Conservation (phyloP, 257 asterid genomes). For the Jaltomata sinuosa region DNA sequence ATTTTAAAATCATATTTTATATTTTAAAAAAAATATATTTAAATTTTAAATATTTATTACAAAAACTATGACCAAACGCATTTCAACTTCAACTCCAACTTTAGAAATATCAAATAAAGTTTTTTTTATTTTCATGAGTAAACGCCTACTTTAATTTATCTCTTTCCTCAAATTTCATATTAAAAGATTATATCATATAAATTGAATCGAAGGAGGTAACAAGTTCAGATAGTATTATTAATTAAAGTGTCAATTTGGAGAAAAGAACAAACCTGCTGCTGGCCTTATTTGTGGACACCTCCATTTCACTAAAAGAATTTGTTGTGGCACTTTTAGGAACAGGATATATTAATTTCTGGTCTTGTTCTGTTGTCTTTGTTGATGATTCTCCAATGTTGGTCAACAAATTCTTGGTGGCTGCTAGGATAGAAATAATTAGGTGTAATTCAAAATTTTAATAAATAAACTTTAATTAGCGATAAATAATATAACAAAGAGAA, state of each 20-base stretch:
- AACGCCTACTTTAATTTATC: too few species aligned
- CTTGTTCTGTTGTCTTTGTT: background rate
- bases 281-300: background rate
- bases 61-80: too few species aligned
- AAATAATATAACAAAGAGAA: background rate
- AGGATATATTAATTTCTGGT: background rate
- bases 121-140: too few species aligned
- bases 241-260: too few species aligned
- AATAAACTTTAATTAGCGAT: background rate
- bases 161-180: background rate
- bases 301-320: background rate
- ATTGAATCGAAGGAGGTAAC: background rate
- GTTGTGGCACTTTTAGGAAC: background rate
- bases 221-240: too few species aligned
- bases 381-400: background rate
- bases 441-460: too few species aligned
- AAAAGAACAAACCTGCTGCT: background rate
- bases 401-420: background rate
- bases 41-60: too few species aligned
- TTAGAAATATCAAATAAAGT: too few species aligned
- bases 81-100: too few species aligned
- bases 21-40: too few species aligned
- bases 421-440: background rate
- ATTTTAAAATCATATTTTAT: too few species aligned
- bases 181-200: background rate